These are phyloP conservation scores for Teratosphaeria viscida DNA, from an alignment of 2,329 filamentous ascomycete species.

Conservation along the genomic window DNA sequence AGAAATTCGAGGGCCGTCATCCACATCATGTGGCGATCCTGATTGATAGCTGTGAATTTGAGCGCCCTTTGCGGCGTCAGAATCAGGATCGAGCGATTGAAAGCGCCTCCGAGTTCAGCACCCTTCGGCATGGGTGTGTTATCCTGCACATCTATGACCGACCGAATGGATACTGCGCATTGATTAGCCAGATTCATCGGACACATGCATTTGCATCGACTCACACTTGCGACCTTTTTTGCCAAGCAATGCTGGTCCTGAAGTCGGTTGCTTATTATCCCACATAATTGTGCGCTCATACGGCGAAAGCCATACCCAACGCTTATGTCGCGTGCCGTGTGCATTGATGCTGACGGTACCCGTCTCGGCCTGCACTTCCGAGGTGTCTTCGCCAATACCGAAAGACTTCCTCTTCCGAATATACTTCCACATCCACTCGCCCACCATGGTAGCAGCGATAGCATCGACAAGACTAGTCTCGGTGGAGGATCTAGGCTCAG, in stretches of 20 bases:
- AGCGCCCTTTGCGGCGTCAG: constrained; percentile 85
- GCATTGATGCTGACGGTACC: constrained; percentile 56
- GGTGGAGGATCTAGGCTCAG: constrained; percentile 10
- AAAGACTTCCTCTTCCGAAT: constrained; percentile 83
- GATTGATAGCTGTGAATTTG: constrained; percentile 78
- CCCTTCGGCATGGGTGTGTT: constrained; percentile 72
- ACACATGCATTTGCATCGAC: constrained; percentile 29
- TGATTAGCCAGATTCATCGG: constrained; percentile 4
- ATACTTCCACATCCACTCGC: constrained; percentile 94
- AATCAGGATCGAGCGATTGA: constrained; percentile 91
- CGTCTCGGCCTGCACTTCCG: constrained; percentile 41
- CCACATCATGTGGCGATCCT: constrained; percentile 90
- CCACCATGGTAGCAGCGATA: constrained; percentile 96
- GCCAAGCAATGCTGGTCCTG: constrained; percentile 76
- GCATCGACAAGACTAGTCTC: constrained; percentile 74
- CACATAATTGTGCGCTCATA: constrained; percentile 95
- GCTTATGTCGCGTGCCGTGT: constrained; percentile 67
- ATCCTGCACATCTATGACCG: constrained; percentile 92
- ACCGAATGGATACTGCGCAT: constrained; percentile 77
- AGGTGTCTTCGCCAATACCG: constrained; percentile 57
- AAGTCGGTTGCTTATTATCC: constrained; percentile 94
- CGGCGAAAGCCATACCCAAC: constrained; percentile 97
- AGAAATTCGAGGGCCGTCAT: constrained; percentile 89
- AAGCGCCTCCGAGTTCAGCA: constrained; percentile 36
- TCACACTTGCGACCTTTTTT: constrained; percentile 91